Evolutionary conservation across 805 yeast genomes (phyloP).

Genomic region (Nakazawaea holstii): DNA sequence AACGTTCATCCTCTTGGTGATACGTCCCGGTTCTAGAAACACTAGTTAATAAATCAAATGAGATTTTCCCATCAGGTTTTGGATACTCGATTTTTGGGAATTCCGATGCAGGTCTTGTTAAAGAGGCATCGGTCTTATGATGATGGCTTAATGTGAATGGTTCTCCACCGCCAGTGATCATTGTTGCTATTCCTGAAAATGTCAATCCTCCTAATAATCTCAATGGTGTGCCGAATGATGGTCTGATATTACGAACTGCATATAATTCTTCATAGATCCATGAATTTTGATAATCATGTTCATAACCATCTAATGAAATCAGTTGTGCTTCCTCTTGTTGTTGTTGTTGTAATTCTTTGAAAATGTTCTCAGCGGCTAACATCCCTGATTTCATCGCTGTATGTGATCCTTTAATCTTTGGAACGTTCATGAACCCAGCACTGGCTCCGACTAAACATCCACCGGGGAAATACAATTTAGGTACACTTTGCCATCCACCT

Average conservation of each 20-base stretch:
- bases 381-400: conserved; percentile 96
- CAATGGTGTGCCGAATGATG: conserved; percentile 76
- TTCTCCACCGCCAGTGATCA: conserved; percentile 69
- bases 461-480: conserved; percentile 89
- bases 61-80: conserved; percentile 89
- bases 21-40: conserved; percentile 95
- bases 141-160: conserved; percentile 82
- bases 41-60: conserved; percentile 91
- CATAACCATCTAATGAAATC: conserved; percentile 54
- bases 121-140: conserved; percentile 60
- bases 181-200: conserved; percentile 79
- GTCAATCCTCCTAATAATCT: conserved; percentile 78
- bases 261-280: conserved; percentile 85
- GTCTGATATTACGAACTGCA: conserved; percentile 86
- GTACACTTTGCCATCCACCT: conserved; percentile 94
- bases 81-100: conserved; percentile 79
- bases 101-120: conserved; percentile 63
- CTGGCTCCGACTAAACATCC: conserved; percentile 93
- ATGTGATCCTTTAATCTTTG: conserved; percentile 96
- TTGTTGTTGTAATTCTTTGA: conserved; percentile 34
- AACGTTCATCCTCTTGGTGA: conserved; percentile 90
- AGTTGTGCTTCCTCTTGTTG: conserved; percentile 37
- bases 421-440: conserved; percentile 97
- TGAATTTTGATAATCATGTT: conserved; percentile 59
- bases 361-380: conserved; percentile 87